Base-by-base conservation (phyloP, 495 filamentous ascomycete species). In the Trichocladium antarcticum region DNA sequence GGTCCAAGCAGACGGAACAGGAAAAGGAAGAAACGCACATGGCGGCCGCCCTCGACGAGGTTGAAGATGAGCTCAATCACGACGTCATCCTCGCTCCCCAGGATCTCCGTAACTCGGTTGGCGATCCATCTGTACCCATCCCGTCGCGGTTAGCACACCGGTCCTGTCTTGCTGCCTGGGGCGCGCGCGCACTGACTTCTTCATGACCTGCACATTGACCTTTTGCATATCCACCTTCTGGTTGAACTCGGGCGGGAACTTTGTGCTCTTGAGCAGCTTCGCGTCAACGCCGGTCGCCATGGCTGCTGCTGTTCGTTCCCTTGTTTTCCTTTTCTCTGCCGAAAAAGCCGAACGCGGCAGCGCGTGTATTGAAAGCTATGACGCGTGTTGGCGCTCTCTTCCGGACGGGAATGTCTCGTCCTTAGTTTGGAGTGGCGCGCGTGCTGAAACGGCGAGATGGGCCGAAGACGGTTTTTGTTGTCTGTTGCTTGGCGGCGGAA, bases 191-290 rank as follows among this genome's bases (percentile, higher is more conserved):
- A 63, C 77, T 55, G 62, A 95, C 87, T 88, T 93, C 75, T 96
- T 96, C 81, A 97, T 90, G 48, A 97, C 87, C 66, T 93, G 89
- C 19, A 95, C 72, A 57, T 96, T 95, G 62, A 97, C 87, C 70
- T 97, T 99, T 49, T 78, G 77, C 82, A 92, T 93, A 70, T 99
- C 89, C 35, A 99, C 93, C 74, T 95, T 96, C 64, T 83, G 78
- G 59, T 75, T 90, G 67, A 95, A 97, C 65, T 97, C 92, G 8
- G 82, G 77, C 39, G 92, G 92, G 57, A 95, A 96, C 63, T 95
- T 96, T 46, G 87, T 96, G 66, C 79, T 75, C 75, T 82, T 83
- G 37, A 94, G 71, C 62, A 92, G 76, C 75, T 93, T 94, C 49
- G 83, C 78, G 64, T 95, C 88, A 31, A 89, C 87, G 50, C 74